Evolutionary conservation across 2,329 filamentous ascomycete species (phyloP).

Genomic region (Penicillium sp.): DNA sequence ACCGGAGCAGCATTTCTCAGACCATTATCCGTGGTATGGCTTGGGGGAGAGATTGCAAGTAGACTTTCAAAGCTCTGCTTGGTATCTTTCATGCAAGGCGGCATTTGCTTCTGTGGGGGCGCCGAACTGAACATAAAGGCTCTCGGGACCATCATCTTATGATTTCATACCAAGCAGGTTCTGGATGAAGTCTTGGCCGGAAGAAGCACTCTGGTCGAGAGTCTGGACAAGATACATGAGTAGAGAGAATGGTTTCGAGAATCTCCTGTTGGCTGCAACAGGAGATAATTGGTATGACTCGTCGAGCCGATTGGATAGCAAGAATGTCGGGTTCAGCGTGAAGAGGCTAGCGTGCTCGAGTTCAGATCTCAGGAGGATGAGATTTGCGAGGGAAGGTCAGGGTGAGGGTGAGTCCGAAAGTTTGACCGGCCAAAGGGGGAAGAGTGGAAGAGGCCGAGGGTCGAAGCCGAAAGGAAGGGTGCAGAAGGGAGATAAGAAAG

Average conservation of each 20-base stretch:
- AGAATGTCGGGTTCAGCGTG: background rate
- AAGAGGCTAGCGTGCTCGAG: background rate
- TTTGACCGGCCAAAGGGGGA: background rate
- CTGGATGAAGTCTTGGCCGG: constrained; percentile 27
- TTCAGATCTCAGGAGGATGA: background rate
- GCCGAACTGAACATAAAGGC: constrained; percentile 39
- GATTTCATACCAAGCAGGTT: constrained; percentile 20
- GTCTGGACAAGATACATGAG: constrained; percentile 42
- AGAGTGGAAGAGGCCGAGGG: background rate
- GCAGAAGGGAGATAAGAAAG: constrained; percentile 11
- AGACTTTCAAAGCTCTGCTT: constrained; percentile 15
- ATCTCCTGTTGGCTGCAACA: constrained; percentile 9
- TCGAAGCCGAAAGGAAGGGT: constrained; percentile 1
- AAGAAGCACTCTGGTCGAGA: constrained; percentile 42
- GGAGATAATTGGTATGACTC: constrained; percentile 7
- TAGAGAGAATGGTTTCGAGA: constrained; percentile 10
- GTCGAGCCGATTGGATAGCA: constrained; percentile 2
- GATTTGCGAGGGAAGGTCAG: background rate
- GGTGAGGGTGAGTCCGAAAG: too few relatives aligned
- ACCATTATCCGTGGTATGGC: constrained; percentile 6
- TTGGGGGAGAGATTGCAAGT: constrained; percentile 15
- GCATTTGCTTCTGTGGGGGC: constrained; percentile 22
- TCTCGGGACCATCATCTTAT: constrained; percentile 43
- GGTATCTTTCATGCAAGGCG: constrained; percentile 12
- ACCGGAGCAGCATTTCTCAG: constrained; percentile 32